Evolutionary conservation across 1,284 basidiomycete species (phyloP), one percentile per base, ranked within the genome.

Genomic region (Ganoderma sp.): DNA sequence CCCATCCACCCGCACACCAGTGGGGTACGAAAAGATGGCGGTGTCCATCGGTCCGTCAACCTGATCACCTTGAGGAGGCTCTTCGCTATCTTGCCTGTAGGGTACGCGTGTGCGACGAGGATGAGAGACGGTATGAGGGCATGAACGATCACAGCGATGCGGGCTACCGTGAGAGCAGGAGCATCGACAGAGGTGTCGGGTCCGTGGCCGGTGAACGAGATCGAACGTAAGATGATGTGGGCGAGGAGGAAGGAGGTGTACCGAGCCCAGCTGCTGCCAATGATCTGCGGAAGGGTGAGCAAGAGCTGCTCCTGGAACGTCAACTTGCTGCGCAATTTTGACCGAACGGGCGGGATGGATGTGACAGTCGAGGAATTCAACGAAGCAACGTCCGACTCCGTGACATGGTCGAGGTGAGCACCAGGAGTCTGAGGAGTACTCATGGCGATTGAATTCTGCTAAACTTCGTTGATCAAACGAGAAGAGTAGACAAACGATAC

Each of bases 31-130:
- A 52, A 63, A 6, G 37, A 6, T 41, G 54, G 52, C 41, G 54
- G 52, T 14, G 15, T 32, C 34, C 25, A 39, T 37, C 54, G 63
- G 19, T 28, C n/a, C 54, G 34, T 43, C 64, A 67, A 56, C 43
- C 58, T 52, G 22, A 57, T 42, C 34, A 61, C 66, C 19, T 54
- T 54, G 34, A 19, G 61, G 34, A 67, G 45, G 25, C 32, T 59
- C 34, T 41, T 34, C 19, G 15, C 61, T 17, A 41, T 61, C 60
- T 25, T n/a, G 52, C 61, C 62, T 52, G 60, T 34, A 45, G 48
- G 39, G 60, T 52, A 41, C 14, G 28, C 52, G 59, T 12, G 1
- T 8, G 34, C 39, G 50, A 52, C 34, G 4, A 41, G 56, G 2
- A 57, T 17, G 58, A 56, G 19, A 32, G 22, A 57, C 34, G 32